phyloP scores from a whole-genome alignment of 2,329 filamentous ascomycete genomes.

The Fusarium agapanthi region DNA sequence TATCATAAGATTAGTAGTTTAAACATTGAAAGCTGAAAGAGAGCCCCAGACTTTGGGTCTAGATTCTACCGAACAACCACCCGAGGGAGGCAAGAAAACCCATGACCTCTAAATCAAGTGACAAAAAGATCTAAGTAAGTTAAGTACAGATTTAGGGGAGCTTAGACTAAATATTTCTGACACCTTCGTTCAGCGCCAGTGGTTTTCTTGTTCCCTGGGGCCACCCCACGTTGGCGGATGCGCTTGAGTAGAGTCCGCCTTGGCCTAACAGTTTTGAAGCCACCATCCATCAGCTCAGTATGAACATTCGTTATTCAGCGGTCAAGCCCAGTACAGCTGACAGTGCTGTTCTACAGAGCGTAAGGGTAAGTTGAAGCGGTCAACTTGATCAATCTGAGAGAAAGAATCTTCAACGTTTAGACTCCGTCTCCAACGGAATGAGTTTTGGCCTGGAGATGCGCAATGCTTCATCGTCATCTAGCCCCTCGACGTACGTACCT shows the following conservation, averaged over 20 bases:
- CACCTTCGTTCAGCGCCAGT: not conserved
- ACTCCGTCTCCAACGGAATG: not conserved
- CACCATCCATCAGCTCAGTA: slow-evolving; percentile 22
- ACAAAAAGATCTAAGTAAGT: fast-evolving
- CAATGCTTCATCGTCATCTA: slow-evolving; percentile 34
- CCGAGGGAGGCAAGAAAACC: not conserved
- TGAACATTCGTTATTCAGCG: slow-evolving; percentile 11
- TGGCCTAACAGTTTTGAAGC: slow-evolving; percentile 20
- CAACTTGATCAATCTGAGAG: not conserved
- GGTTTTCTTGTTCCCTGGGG: not conserved
- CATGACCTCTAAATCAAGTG: fast-evolving
- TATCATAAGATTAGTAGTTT: not conserved
- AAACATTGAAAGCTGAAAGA: slow-evolving; percentile 5
- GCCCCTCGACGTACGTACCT: slow-evolving; percentile 13
- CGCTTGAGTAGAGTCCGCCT: slow-evolving; percentile 19
- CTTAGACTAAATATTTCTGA: not conserved
- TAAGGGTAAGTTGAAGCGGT: not conserved
- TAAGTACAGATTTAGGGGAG: fast-evolving
- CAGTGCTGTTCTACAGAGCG: not conserved
- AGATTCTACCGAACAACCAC: slow-evolving; percentile 16
- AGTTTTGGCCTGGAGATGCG: slow-evolving; percentile 8
- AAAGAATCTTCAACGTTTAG: not conserved
- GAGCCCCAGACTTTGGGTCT: slow-evolving; percentile 7
- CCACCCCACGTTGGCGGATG: slow-evolving; percentile 24
- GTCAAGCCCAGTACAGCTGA: not conserved